Evolutionary conservation across 768 basidiomycete species (phyloP).

Genomic region (Agaricus subrufescens): DNA sequence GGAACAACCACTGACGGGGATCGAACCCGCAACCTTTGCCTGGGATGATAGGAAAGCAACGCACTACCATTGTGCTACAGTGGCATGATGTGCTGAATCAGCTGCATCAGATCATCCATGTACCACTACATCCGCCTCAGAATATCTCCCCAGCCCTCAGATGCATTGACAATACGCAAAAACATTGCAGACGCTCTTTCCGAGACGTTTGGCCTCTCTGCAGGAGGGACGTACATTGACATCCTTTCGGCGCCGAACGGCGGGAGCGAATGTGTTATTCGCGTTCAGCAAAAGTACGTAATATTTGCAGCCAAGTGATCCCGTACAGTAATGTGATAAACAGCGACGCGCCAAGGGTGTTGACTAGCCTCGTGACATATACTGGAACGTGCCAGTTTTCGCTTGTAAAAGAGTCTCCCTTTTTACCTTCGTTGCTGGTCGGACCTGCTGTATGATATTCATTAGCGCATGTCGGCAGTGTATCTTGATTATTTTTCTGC

Average conservation of each 20-base stretch:
- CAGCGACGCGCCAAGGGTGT: constrained; percentile 2
- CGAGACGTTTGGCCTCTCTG: constrained; percentile 5
- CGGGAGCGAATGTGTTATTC: constrained; percentile 5
- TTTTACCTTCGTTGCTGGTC: constrained; percentile 6
- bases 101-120: background rate
- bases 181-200: constrained; percentile 7
- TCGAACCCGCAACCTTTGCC: constrained; percentile 15
- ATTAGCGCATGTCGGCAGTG: too few relatives aligned
- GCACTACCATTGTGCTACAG: constrained; percentile 15
- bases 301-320: background rate
- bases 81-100: background rate
- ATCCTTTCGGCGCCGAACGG: background rate
- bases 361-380: constrained; percentile 3
- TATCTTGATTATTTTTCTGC: too few relatives aligned
- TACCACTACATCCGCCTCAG: constrained; percentile 10
- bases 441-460: background rate
- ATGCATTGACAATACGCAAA: constrained; percentile 2
- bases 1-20: constrained; percentile 11
- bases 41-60: constrained; percentile 13
- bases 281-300: constrained; percentile 3
- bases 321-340: background rate
- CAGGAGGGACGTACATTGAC: constrained; percentile 1
- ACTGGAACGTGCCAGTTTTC: constrained; percentile 1
- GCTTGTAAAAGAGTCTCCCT: constrained; percentile 4
- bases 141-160: background rate